Base-by-base conservation (phyloP, 2,329 filamentous ascomycete species). In the Cytospora piceae region DNA sequence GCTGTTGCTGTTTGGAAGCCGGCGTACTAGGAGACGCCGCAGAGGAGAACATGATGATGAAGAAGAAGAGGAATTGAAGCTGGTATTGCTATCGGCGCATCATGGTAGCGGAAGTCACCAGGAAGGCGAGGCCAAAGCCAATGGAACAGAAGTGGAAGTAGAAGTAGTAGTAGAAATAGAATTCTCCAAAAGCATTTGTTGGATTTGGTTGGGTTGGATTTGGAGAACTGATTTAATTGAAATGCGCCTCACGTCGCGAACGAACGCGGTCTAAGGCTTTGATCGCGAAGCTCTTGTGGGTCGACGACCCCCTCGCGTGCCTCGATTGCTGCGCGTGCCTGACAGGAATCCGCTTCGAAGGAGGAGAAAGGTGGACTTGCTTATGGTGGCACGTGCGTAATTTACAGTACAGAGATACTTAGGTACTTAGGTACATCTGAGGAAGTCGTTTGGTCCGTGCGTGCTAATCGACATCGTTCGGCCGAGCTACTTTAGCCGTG, bases 61-160 rank as follows among this genome's bases (percentile, higher is more conserved):
- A 8, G 65, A 67, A 70, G 72, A 73, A 59, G 58, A 66, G 31
- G 11, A 32, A 32, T 61, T 20, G 24, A 56, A 42, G 17, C 37
- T 17, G 32, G 1, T 49, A 29, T 37, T 24, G 24, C 2, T 49
- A 37, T 37, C 29, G 31, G 57, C 4, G 53, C 32, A 49, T 24
- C n/a, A 24, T 49, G n/a, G 11, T 24, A 24, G 46, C 9, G 46
- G 4, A 49, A 9, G n/a, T 14, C 46, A 49, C 24, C n/a, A 24
- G n/a, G 11, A 24, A 14, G 46, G n/a, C n/a, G 4, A 24, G 3
- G 24, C 11, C 3, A 49, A 12, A 12, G 46, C 4, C 46, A 22
- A n/a, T 24, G n/a, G 9, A 22, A 20, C 22, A 22, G 22, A 49
- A 49, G 9, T 49, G 8, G n/a, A 24, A 1, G 20, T 11, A 49